Conservation (phyloP, 768 basidiomycete species). For the Cystobasidium ongulense region DNA sequence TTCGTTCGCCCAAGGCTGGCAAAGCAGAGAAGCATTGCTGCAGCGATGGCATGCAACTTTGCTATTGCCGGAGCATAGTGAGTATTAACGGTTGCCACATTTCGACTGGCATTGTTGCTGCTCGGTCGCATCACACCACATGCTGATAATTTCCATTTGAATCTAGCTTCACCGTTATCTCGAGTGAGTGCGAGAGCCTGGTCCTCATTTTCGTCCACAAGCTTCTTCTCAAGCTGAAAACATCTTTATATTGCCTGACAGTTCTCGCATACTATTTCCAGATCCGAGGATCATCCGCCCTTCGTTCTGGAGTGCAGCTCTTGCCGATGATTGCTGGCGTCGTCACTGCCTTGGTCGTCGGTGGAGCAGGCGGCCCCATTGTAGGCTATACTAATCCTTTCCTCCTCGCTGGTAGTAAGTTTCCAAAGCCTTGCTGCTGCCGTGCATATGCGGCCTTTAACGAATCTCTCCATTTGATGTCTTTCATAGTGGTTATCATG, state of each 20-base stretch:
- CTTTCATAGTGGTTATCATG: background rate
- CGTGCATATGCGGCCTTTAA: too few relatives aligned
- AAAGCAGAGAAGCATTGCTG: background rate
- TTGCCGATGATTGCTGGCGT: conserved; percentile 25
- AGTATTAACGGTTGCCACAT: too few relatives aligned
- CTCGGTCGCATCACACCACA: background rate
- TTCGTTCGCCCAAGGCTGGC: background rate
- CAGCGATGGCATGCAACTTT: background rate
- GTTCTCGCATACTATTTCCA: conserved; percentile 2
- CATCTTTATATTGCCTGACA: background rate
- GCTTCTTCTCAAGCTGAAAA: too few relatives aligned
- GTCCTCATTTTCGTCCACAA: too few relatives aligned
- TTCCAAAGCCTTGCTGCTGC: too few relatives aligned
- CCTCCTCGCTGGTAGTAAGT: conserved; percentile 9
- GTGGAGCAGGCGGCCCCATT: background rate
- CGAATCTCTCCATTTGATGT: background rate
- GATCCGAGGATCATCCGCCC: conserved; percentile 11
- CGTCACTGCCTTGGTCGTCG: conserved; percentile 11
- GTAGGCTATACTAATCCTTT: conserved; percentile 11
- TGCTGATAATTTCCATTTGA: background rate
- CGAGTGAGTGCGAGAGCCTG: too few relatives aligned
- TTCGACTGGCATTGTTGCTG: too few relatives aligned
- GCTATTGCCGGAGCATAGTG: conserved; percentile 18
- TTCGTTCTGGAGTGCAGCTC: conserved; percentile 12
- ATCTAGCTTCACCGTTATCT: conserved; percentile 5